Percentiles rank a stretch among this genome's conserved stretches.
phyloP scores from a whole-genome alignment of 805 yeast species.

The Blastobotrys americana region DNA sequence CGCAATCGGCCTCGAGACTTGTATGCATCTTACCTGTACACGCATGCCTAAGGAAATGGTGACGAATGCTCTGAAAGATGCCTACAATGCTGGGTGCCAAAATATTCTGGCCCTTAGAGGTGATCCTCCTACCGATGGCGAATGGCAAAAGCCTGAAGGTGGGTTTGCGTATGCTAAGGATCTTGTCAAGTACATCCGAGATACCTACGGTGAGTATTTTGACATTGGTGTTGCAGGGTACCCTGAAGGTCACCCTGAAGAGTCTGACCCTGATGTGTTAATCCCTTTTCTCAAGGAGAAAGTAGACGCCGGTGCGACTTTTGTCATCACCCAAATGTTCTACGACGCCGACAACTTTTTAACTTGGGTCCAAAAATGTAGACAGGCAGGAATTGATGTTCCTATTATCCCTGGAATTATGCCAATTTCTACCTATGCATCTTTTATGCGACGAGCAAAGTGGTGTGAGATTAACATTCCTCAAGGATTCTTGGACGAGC shows the following conservation, averaged over 20 bases:
- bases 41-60: slow-evolving; percentile 79
- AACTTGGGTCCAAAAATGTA: slow-evolving; percentile 66
- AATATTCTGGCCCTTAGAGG: slow-evolving; percentile 93
- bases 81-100: slow-evolving; percentile 88
- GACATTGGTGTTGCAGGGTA: slow-evolving; percentile 95
- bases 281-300: slow-evolving; percentile 70
- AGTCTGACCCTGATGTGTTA: slow-evolving; percentile 46
- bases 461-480: slow-evolving; percentile 91
- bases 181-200: slow-evolving; percentile 66
- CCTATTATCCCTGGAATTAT: slow-evolving; percentile 97
- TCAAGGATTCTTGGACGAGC: slow-evolving; percentile 52
- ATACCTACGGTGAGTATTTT: slow-evolving; percentile 78
- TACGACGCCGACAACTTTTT: slow-evolving; percentile 86
- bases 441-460: slow-evolving; percentile 85
- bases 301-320: slow-evolving; percentile 89
- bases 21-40: slow-evolving; percentile 97
- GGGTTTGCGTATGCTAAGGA: slow-evolving; percentile 87
- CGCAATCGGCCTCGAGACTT: slow-evolving; percentile 86
- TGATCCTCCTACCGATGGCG: slow-evolving; percentile 66
- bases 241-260: slow-evolving; percentile 97
- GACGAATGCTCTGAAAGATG: slow-evolving; percentile 77
- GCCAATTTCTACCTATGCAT: slow-evolving; percentile 95
- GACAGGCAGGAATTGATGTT: slow-evolving; percentile 63
- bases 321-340: slow-evolving; percentile 94
- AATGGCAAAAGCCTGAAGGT: slow-evolving; percentile 45